A percentile compares a stretch with the other conserved stretches of the same genome.
phyloP scores from a whole-genome alignment of 345 rosid species.

The Bruguiera sexangula region DNA sequence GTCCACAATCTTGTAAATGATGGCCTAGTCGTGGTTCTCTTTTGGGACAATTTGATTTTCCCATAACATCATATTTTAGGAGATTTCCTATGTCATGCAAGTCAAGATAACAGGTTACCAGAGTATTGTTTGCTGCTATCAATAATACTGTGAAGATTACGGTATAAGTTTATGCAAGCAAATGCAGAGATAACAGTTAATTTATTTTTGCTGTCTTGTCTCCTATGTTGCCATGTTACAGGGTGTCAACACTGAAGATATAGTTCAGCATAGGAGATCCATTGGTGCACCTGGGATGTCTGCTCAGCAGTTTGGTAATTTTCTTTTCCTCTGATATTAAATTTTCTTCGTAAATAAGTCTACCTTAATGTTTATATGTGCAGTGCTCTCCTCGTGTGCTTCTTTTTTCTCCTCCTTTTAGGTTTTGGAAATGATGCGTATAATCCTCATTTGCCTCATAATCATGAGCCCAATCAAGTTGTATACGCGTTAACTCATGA shows the following conservation, averaged over 20 bases:
- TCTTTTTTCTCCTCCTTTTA: constrained; percentile 25
- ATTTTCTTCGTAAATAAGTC: background rate
- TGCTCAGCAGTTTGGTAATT: constrained; percentile 91
- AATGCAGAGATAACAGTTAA: background rate
- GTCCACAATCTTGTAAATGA: background rate
- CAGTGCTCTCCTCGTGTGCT: background rate
- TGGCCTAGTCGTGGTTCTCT: background rate
- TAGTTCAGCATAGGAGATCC: constrained; percentile 69
- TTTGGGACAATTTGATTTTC: background rate
- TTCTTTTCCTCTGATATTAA: background rate
- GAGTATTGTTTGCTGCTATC: too few relatives aligned
- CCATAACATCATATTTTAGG: background rate
- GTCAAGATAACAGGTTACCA: background rate
- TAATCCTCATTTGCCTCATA: constrained; percentile 94
- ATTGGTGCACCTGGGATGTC: constrained; percentile 99
- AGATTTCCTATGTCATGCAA: background rate
- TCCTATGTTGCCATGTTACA: constrained; percentile 22
- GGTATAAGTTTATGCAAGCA: background rate
- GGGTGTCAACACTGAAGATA: constrained; percentile 97
- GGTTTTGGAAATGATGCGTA: constrained; percentile 79
- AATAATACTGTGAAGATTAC: too few relatives aligned
- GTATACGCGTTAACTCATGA: constrained; percentile 96
- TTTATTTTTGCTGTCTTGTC: background rate
- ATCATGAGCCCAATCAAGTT: constrained; percentile 86
- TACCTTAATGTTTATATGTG: constrained; percentile 6